Conservation (phyloP, 306 rosid genomes). For the Cucumis melo region DNA sequence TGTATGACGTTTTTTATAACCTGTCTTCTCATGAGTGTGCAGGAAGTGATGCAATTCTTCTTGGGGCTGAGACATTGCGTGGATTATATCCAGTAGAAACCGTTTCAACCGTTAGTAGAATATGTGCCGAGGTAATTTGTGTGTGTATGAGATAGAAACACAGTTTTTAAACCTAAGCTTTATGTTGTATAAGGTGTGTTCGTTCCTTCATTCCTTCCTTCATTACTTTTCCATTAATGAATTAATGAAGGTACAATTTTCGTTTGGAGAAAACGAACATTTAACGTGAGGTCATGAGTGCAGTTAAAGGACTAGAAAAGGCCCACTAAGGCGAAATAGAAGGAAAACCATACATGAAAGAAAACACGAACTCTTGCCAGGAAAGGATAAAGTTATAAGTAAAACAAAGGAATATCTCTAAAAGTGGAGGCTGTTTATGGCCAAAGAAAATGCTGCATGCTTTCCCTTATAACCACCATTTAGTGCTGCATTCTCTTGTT, state of each 20-base stretch:
- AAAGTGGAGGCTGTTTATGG: not conserved
- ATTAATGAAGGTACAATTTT: not conserved
- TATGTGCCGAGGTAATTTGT: constrained; percentile 73
- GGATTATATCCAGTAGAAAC: constrained; percentile 91
- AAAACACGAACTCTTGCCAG: not conserved
- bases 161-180: not conserved
- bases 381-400: not conserved
- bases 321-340: not conserved
- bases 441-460: not conserved
- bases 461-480: not conserved
- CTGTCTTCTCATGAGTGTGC: constrained; percentile 9
- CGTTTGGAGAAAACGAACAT: not conserved
- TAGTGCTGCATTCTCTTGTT: not conserved
- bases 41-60: constrained; percentile 97
- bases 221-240: not conserved
- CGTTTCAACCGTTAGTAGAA: constrained; percentile 80
- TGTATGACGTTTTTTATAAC: not conserved
- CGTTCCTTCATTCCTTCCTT: not conserved
- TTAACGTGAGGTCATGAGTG: not conserved
- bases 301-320: not conserved
- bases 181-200: not conserved
- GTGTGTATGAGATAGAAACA: not conserved
- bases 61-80: constrained; percentile 98
- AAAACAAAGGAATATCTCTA: not conserved
- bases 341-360: not conserved